These are phyloP conservation scores for Eucalyptus tenuipes DNA, from an alignment of 345 rosid genomes.

Conservation along the genomic window DNA sequence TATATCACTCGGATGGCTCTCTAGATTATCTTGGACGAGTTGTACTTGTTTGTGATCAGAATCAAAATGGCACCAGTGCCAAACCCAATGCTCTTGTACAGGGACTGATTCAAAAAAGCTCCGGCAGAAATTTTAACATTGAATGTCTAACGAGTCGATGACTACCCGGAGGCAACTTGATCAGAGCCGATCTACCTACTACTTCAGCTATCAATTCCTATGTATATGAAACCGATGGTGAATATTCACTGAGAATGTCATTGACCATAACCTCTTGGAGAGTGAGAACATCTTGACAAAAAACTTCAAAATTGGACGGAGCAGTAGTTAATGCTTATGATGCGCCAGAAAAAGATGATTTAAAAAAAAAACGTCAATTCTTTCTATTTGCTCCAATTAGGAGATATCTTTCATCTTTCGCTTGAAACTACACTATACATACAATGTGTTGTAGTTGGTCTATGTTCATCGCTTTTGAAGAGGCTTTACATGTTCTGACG, in stretches of 20 bases:
- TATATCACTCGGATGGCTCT: slow-evolving; percentile 34
- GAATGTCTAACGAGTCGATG: slow-evolving; percentile 35
- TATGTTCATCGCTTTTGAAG: background rate
- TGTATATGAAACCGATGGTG: background rate
- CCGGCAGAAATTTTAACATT: slow-evolving; percentile 34
- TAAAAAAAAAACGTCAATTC: background rate
- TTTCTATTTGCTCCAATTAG: background rate
- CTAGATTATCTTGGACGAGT: slow-evolving; percentile 48
- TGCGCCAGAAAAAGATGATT: background rate
- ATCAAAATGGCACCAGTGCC: slow-evolving; percentile 57
- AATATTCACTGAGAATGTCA: background rate
- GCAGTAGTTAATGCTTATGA: background rate
- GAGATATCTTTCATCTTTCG: background rate
- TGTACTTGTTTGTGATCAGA: slow-evolving; percentile 48
- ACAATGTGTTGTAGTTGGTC: background rate
- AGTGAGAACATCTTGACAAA: background rate
- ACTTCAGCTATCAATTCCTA: slow-evolving; percentile 48
- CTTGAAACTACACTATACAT: background rate
- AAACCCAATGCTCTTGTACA: slow-evolving; percentile 44
- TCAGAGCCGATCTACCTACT: slow-evolving; percentile 25
- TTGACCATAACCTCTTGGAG: background rate
- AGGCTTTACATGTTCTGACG: background rate
- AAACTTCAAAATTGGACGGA: background rate
- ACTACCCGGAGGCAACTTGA: slow-evolving; percentile 51
- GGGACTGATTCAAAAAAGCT: slow-evolving; percentile 34